Conservation (phyloP, 176 grass and related monocot genomes). For the Paspalum notatum region DNA sequence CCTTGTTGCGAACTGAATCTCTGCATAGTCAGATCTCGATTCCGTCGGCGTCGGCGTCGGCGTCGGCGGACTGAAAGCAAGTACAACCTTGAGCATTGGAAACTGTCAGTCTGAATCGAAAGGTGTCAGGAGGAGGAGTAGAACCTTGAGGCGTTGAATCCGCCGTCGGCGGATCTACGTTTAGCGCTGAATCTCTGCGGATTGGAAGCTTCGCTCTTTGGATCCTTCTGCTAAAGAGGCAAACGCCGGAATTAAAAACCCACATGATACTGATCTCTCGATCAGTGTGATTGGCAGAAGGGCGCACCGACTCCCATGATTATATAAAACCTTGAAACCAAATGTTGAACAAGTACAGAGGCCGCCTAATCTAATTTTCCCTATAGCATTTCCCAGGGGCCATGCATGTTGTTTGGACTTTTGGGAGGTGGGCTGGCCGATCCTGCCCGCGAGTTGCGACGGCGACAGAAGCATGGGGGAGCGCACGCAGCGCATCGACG, state of each 20-base stretch:
- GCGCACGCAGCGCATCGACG: background rate
- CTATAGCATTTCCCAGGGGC: background rate
- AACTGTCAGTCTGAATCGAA: too few relatives aligned
- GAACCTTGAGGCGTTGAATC: too few relatives aligned
- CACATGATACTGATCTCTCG: background rate
- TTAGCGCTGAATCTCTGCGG: background rate
- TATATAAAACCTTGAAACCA: background rate
- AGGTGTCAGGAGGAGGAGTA: too few relatives aligned
- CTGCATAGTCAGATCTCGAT: too few relatives aligned
- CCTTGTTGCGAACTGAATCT: too few relatives aligned
- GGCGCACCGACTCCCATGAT: background rate
- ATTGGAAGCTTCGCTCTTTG: background rate
- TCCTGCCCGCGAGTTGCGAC: background rate
- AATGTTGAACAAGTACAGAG: background rate
- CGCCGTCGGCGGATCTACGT: too few relatives aligned
- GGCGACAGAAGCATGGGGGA: background rate
- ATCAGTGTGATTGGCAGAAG: background rate
- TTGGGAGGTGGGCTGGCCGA: background rate
- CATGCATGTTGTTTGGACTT: background rate
- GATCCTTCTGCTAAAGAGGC: background rate
- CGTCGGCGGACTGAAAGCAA: too few relatives aligned
- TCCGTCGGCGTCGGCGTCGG: too few relatives aligned
- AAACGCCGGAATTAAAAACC: background rate
- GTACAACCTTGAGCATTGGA: too few relatives aligned
- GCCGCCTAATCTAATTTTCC: background rate